phyloP scores from a whole-genome alignment of 1,284 basidiomycete species.

The Fomitopsis betulina region DNA sequence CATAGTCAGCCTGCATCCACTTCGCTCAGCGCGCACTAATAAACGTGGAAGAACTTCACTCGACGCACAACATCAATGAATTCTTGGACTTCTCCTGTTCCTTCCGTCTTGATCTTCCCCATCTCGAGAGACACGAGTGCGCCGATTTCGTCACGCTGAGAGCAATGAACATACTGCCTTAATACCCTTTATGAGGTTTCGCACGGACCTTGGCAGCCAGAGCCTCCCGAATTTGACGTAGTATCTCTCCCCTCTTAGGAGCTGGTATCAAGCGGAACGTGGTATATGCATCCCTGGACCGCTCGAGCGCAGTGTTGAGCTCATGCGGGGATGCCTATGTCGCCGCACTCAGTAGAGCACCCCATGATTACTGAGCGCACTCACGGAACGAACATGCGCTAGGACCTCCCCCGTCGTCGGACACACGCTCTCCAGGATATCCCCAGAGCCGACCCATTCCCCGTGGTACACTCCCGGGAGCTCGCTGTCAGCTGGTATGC shows the following conservation, averaged over 20 bases:
- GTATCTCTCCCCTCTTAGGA: slow-evolving; percentile 82
- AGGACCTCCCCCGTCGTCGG: slow-evolving; percentile 76
- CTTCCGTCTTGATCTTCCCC: slow-evolving; percentile 95
- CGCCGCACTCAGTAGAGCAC: background rate
- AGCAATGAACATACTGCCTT: background rate
- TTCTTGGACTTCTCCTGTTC: slow-evolving; percentile 91
- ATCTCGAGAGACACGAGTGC: slow-evolving; percentile 86
- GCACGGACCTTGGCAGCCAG: slow-evolving; percentile 67
- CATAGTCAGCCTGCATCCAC: slow-evolving; percentile 56
- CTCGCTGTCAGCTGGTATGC: slow-evolving; percentile 45
- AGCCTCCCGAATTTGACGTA: slow-evolving; percentile 84
- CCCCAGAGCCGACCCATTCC: slow-evolving; percentile 72
- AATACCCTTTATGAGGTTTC: background rate
- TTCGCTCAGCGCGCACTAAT: slow-evolving; percentile 9
- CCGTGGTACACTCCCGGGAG: slow-evolving; percentile 75
- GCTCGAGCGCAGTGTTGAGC: slow-evolving; percentile 57
- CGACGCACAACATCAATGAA: slow-evolving; percentile 83
- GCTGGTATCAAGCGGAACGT: slow-evolving; percentile 78
- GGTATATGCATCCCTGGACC: slow-evolving; percentile 67
- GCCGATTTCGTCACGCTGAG: slow-evolving; percentile 75
- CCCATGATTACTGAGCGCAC: slow-evolving; percentile 16
- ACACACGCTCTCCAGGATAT: slow-evolving; percentile 62
- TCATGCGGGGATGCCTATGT: slow-evolving; percentile 63
- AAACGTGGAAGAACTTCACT: background rate
- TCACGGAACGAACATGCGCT: slow-evolving; percentile 60